These are phyloP conservation scores for Agrocybe chaxingu DNA, from an alignment of 768 basidiomycete species.

Conservation along the genomic window DNA sequence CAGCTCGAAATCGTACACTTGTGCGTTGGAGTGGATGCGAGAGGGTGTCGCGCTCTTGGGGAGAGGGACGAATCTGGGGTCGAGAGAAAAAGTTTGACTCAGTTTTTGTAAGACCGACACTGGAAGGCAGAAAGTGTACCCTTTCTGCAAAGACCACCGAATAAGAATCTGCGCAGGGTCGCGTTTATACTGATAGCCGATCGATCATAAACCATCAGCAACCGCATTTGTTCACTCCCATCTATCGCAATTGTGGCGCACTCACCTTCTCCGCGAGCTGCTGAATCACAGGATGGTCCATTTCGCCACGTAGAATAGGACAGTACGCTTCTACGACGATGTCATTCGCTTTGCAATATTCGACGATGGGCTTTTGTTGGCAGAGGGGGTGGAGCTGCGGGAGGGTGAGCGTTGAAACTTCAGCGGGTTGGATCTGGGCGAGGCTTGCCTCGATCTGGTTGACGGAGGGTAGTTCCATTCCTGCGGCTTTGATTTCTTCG, in stretches of 20 bases:
- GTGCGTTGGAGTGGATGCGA: constrained; percentile 70
- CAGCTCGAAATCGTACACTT: constrained; percentile 77
- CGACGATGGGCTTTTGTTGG: constrained; percentile 76
- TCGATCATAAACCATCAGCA: not conserved
- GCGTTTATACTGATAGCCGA: constrained; percentile 42
- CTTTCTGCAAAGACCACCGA: constrained; percentile 87
- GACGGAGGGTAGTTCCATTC: constrained; percentile 63
- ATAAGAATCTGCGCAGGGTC: constrained; percentile 79
- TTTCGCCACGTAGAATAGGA: constrained; percentile 63
- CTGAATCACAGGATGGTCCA: constrained; percentile 52
- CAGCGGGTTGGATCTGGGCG: not conserved
- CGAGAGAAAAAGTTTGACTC: not conserved
- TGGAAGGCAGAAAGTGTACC: constrained; percentile 38
- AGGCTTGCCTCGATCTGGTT: constrained; percentile 75
- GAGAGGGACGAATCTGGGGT: constrained; percentile 70
- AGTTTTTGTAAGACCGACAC: not conserved
- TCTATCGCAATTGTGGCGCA: not conserved
- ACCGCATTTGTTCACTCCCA: no score
- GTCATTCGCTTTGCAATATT: constrained; percentile 59
- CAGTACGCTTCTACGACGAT: constrained; percentile 76
- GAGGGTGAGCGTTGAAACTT: not conserved
- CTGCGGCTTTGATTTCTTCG: constrained; percentile 65
- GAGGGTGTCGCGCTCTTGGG: constrained; percentile 74
- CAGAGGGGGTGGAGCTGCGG: constrained; percentile 74
- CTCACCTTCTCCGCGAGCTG: constrained; percentile 59